Evolutionary conservation across 805 yeast species (phyloP).

Genomic region (Starmerella sp.): DNA sequence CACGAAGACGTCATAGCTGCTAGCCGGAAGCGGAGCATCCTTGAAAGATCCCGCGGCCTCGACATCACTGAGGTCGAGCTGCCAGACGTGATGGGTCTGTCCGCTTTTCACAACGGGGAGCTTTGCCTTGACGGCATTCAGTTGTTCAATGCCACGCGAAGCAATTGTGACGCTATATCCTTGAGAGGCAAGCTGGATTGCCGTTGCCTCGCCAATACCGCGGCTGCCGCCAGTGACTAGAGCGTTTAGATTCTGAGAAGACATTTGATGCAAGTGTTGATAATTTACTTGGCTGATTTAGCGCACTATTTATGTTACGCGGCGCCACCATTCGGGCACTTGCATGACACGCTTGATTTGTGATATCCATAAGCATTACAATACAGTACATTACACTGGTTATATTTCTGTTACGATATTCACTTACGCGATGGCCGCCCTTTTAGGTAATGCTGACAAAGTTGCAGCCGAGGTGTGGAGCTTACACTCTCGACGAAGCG

Average conservation of each 20-base stretch:
- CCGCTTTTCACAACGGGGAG: conserved; percentile 12
- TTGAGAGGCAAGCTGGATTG: conserved; percentile 36
- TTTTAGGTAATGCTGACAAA: too few relatives aligned
- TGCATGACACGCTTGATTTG: too few relatives aligned
- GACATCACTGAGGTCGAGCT: conserved; percentile 15
- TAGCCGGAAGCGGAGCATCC: conserved; percentile 33
- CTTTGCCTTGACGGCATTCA: conserved; percentile 27
- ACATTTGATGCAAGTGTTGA: not conserved
- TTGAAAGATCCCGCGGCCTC: not conserved
- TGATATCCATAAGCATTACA: too few relatives aligned
- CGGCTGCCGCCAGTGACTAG: not conserved
- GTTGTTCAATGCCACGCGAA: conserved; percentile 36
- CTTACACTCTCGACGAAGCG: too few relatives aligned
- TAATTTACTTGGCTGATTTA: too few relatives aligned
- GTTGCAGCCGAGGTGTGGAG: too few relatives aligned
- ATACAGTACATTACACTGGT: too few relatives aligned
- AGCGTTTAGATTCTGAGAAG: conserved; percentile 1
- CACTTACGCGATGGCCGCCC: too few relatives aligned
- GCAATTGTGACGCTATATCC: conserved; percentile 46
- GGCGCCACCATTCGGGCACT: too few relatives aligned
- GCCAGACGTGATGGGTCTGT: conserved; percentile 16
- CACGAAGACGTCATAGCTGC: conserved; percentile 24
- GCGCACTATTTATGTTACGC: too few relatives aligned
- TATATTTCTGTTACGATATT: too few relatives aligned
- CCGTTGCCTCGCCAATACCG: conserved; percentile 45